phyloP scores from a whole-genome alignment of 129 eudicot species.

The Escallonia herrerae region DNA sequence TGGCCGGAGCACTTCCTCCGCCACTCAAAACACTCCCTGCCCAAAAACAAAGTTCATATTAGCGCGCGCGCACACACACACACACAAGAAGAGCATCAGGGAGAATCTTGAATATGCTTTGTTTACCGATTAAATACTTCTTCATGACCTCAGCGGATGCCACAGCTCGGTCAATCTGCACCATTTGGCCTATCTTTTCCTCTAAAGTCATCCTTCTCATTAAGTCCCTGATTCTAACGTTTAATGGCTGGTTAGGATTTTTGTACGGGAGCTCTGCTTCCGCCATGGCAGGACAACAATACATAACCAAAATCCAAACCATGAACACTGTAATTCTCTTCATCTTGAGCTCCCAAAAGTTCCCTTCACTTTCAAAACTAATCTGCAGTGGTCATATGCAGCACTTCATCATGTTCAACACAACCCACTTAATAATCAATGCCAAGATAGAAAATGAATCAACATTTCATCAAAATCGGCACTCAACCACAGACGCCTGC shows the following conservation, averaged over 20 bases:
- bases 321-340: conserved; percentile 17
- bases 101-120: not conserved
- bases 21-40: conserved; percentile 83
- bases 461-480: no score
- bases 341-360: conserved; percentile 18
- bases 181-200: conserved; percentile 85
- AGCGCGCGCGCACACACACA: not conserved
- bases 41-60: conserved; percentile 7
- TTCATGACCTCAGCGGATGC: conserved; percentile 68
- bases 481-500: no score
- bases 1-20: conserved; percentile 78
- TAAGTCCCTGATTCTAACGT: conserved; percentile 51
- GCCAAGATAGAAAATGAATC: no score
- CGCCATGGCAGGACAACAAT: conserved; percentile 27
- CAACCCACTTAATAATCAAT: no score
- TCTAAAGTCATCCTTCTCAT: conserved; percentile 65
- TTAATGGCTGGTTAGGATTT: conserved; percentile 55
- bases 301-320: conserved; percentile 35
- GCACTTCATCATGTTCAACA: no score
- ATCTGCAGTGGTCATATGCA: no score
- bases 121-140: conserved; percentile 54
- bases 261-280: conserved; percentile 39
- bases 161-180: conserved; percentile 56
- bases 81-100: not conserved
- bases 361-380: no score